These are phyloP conservation scores for Globisporangium barbulae DNA, from an alignment of 352 stramenopile species.

Conservation along the genomic window DNA sequence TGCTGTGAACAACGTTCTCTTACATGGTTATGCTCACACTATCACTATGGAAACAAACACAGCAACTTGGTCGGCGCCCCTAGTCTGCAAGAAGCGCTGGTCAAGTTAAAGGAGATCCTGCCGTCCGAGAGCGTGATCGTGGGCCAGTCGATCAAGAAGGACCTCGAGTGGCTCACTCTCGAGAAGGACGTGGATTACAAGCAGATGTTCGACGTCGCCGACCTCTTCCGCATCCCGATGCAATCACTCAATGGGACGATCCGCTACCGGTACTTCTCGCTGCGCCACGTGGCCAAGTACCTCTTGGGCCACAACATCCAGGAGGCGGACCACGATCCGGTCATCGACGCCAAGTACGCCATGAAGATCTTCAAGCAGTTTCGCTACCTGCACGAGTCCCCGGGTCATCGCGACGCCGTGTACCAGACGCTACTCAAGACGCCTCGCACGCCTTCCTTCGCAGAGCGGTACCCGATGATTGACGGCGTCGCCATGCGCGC, in stretches of 20 bases:
- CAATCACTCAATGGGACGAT: conserved; percentile 68
- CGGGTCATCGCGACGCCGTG: conserved; percentile 69
- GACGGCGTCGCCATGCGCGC: conserved; percentile 80
- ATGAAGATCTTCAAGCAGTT: conserved; percentile 90
- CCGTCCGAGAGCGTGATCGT: conserved; percentile 87
- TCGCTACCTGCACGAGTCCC: conserved; percentile 74
- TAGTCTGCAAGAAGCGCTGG: conserved; percentile 68
- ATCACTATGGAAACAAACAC: not conserved
- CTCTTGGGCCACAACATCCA: conserved; percentile 80
- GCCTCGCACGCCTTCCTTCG: conserved; percentile 80
- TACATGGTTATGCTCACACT: not conserved
- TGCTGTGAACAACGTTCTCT: not conserved
- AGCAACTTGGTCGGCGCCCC: conserved; percentile 68
- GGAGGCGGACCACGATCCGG: conserved; percentile 79
- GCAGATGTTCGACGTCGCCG: conserved; percentile 78
- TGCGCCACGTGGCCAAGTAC: conserved; percentile 83
- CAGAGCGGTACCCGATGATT: conserved; percentile 75
- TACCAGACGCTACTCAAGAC: conserved; percentile 82
- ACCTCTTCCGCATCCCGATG: conserved; percentile 82
- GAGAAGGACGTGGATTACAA: conserved; percentile 84
- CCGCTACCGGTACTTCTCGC: conserved; percentile 81
- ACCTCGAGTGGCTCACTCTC: conserved; percentile 89
- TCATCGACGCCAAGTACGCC: conserved; percentile 85
- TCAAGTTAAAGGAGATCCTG: conserved; percentile 71
- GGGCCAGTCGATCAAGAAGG: conserved; percentile 92